Percentiles rank a stretch among this genome's conserved stretches.
phyloP scores from a whole-genome alignment of 371 early-diverging fungal genomes.

The Mortierella sp. region DNA sequence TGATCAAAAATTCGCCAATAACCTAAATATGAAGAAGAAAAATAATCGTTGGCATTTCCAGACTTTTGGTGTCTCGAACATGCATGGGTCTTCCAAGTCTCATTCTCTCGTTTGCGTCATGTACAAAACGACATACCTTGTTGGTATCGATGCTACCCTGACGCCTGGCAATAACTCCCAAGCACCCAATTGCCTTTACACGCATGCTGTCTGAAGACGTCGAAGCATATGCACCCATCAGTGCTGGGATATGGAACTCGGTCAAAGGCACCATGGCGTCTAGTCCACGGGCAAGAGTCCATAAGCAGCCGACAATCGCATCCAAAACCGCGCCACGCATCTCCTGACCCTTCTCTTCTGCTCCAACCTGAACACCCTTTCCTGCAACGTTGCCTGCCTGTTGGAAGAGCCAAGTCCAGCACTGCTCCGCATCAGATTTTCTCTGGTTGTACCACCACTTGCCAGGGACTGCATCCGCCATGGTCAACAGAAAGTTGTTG shows the following conservation, averaged over 20 bases:
- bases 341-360: conserved; percentile 57
- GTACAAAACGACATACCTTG: conserved; percentile 60
- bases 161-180: conserved; percentile 79
- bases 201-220: conserved; percentile 63
- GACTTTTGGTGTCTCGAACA: too few relatives aligned
- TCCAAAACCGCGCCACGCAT: conserved; percentile 65
- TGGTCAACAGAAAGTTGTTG: conserved; percentile 80
- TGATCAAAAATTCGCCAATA: conserved; percentile 74
- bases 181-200: conserved; percentile 78
- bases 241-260: conserved; percentile 59
- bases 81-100: too few relatives aligned
- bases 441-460: conserved; percentile 76
- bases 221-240: conserved; percentile 63
- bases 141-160: conserved; percentile 80
- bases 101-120: too few relatives aligned
- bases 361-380: conserved; percentile 56
- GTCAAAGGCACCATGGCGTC: conserved; percentile 63
- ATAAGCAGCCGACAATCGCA: conserved; percentile 76
- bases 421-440: conserved; percentile 61
- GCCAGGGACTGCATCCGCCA: conserved; percentile 72
- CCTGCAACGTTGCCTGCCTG: conserved; percentile 60
- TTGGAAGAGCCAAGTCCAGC: conserved; percentile 76
- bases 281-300: conserved; percentile 78
- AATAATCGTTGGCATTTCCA: not conserved
- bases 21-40: conserved; percentile 30